These are phyloP conservation scores for Vaccinium myrtillus DNA, from an alignment of 148 eudicot species.

Conservation along the genomic window DNA sequence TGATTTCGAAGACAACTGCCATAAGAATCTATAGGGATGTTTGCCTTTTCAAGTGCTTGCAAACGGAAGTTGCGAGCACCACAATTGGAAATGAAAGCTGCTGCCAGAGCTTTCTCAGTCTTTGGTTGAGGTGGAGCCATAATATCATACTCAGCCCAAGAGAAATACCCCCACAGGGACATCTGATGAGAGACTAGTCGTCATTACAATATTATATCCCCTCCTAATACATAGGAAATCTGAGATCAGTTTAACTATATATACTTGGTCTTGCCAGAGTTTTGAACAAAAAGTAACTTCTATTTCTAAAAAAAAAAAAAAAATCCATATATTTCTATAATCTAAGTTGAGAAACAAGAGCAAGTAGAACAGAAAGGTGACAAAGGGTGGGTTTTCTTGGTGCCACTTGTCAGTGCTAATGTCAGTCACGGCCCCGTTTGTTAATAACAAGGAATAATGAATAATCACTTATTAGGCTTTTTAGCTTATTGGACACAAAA, in stretches of 20 bases:
- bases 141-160: conserved; percentile 99
- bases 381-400: neutral
- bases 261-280: neutral
- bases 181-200: conserved; percentile 97
- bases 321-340: neutral
- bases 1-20: conserved; percentile 93
- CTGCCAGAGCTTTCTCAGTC: conserved; percentile 84
- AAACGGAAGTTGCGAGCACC: conserved; percentile 87
- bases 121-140: conserved; percentile 91
- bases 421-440: neutral
- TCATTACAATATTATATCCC: conserved; percentile 83
- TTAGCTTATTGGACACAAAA: too few relatives aligned
- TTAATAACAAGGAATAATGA: too few relatives aligned
- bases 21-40: conserved; percentile 79
- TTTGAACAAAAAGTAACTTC: neutral
- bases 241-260: neutral
- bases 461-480: too few relatives aligned
- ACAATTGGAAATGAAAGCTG: conserved; percentile 97
- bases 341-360: neutral
- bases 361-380: neutral
- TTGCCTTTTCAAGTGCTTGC: conserved; percentile 74
- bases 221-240: conserved; percentile 43
- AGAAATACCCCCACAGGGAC: conserved; percentile 98
- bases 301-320: neutral
- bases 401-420: neutral